Evolutionary conservation across 148 eudicot species (phyloP), one percentile per base, ranked within the genome.

Genomic region (Camellia lanceoleosa): DNA sequence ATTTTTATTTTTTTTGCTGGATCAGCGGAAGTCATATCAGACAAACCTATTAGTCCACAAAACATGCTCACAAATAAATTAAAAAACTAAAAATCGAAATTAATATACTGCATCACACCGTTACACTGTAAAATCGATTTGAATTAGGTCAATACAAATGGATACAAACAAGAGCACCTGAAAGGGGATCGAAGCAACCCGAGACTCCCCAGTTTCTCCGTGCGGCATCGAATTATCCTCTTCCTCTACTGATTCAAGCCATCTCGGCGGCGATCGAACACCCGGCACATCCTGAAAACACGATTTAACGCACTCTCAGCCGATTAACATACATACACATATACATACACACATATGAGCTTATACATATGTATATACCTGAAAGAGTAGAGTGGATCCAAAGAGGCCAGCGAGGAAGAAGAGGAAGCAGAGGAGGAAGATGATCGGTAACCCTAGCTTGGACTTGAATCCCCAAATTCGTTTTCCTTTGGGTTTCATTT

Each of bases 321-420:
- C 10, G 23, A 70, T 18, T 18, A 23, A 70, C 12, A 16, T 1
- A 10, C 62, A 30, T 0, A 49, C 5, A 64, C 19, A 63, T 47
- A 56, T 38, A 69, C 0, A 43, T 10, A 58, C 15, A 42, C 14
- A 20, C 4, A 62, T 9, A 61, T 75, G n/a, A 18, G 51, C n/a
- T 65, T 7, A 65, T 54, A 3, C n/a, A 20, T 10, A 49, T 44
- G 16, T 38, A 42, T 18, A 3, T 38, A 89, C 94, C 92, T 86
- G 88, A 73, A 82, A 88, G 74, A 88, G 47, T 49, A 91, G 78
- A 79, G 85, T 68, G 56, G 87, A 86, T 63, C 77, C 84, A 76
- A 89, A 91, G 83, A 89, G 86, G 23, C 94, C 94, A 76, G 84
- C 83, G 49, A 89, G 76, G 73, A 91, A 89, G 84, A 88, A 88